Conservation (phyloP, 768 basidiomycete species). For the Kwoniella europaea region DNA sequence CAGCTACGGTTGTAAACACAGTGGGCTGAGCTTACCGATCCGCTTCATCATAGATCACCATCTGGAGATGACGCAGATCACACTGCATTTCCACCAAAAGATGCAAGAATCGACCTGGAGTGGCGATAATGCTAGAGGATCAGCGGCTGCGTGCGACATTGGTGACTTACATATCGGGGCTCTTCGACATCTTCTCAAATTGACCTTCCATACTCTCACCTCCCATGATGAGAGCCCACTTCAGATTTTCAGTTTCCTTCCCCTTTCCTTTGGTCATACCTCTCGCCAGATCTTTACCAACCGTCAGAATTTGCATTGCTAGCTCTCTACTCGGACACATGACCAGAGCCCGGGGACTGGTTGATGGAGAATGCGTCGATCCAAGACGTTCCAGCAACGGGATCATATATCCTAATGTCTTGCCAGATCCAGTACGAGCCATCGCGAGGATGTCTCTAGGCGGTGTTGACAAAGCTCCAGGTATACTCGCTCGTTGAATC, state of each 20-base stretch:
- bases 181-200: slow-evolving; percentile 90
- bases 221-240: slow-evolving; percentile 95
- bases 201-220: slow-evolving; percentile 95
- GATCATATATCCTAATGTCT: slow-evolving; percentile 93
- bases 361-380: slow-evolving; percentile 75
- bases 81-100: slow-evolving; percentile 95
- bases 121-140: slow-evolving; percentile 82
- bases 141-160: background rate
- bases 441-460: slow-evolving; percentile 94
- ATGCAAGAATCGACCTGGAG: slow-evolving; percentile 96
- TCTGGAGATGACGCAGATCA: slow-evolving; percentile 82
- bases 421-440: slow-evolving; percentile 97
- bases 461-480: slow-evolving; percentile 77
- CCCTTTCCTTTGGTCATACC: slow-evolving; percentile 67
- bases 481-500: slow-evolving; percentile 89
- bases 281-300: slow-evolving; percentile 89
- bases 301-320: slow-evolving; percentile 88
- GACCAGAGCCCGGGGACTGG: slow-evolving; percentile 85
- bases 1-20: background rate
- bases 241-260: slow-evolving; percentile 59
- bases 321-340: slow-evolving; percentile 91
- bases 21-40: slow-evolving; percentile 65
- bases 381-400: slow-evolving; percentile 86
- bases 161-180: slow-evolving; percentile 85
- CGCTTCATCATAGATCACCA: slow-evolving; percentile 95